These are phyloP conservation scores for Drosera capensis DNA, from an alignment of 148 eudicot genomes.

Conservation along the genomic window DNA sequence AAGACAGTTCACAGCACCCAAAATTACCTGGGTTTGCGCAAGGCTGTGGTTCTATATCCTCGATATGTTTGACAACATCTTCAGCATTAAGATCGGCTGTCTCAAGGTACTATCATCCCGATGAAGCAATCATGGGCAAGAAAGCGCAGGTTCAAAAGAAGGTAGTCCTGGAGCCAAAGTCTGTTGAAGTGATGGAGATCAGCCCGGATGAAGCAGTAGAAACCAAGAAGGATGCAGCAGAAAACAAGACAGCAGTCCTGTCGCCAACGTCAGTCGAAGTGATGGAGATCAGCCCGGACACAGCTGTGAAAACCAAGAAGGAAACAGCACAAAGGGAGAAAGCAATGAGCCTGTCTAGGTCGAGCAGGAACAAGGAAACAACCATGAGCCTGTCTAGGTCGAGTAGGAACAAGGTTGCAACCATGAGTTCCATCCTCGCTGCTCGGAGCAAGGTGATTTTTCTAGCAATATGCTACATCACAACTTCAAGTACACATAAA, in stretches of 20 bases:
- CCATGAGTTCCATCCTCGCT: slow-evolving; percentile 35
- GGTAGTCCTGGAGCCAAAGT: slow-evolving; percentile 17
- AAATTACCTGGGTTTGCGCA: too few species aligned
- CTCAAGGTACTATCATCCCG: not conserved
- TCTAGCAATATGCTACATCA: too few species aligned
- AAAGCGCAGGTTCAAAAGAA: slow-evolving; percentile 15
- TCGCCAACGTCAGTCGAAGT: too few species aligned
- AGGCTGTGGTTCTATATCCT: too few species aligned
- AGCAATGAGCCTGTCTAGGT: too few species aligned
- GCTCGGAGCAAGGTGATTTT: slow-evolving; percentile 41
- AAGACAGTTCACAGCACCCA: too few species aligned
- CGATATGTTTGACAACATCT: too few species aligned
- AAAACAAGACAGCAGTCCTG: not conserved
- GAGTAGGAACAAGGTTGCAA: slow-evolving; percentile 18
- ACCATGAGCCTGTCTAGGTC: not conserved
- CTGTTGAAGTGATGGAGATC: slow-evolving; percentile 22
- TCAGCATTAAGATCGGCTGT: not conserved
- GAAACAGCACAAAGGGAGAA: too few species aligned
- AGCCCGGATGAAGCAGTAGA: slow-evolving; percentile 25
- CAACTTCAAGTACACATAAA: too few species aligned
- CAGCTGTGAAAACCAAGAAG: too few species aligned
- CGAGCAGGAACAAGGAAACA: too few species aligned
- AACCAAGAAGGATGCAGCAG: not conserved
- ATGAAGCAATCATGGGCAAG: not conserved
- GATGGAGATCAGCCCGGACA: too few species aligned